Percentiles rank a stretch among this genome's conserved stretches.
These are phyloP conservation scores for Phytophthora hibernalis DNA, from an alignment of 352 stramenopile species.

Conservation along the genomic window DNA sequence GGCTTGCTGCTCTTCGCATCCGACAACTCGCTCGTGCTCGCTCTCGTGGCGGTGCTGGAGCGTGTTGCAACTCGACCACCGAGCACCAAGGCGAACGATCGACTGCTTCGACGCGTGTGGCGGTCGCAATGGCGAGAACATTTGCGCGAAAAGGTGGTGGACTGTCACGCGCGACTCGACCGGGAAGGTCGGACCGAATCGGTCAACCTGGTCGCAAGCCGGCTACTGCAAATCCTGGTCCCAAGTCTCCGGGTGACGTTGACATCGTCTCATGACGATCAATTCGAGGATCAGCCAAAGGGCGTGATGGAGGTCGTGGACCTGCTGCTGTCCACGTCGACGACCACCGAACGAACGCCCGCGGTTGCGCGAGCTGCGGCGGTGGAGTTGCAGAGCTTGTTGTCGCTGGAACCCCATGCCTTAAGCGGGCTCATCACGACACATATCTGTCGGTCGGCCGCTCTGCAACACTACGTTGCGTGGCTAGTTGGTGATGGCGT, in stretches of 20 bases:
- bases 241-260: constrained; percentile 31
- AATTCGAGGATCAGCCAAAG: constrained; percentile 12
- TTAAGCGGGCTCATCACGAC: constrained; percentile 28
- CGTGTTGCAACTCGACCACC: constrained; percentile 5
- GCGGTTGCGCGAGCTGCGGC: constrained; percentile 17
- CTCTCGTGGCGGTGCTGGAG: constrained; percentile 31
- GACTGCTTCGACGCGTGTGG: constrained; percentile 26
- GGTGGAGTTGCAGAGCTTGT: constrained; percentile 21
- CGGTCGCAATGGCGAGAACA: constrained; percentile 23
- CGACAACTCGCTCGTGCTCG: constrained; percentile 22
- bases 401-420: constrained; percentile 19
- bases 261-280: constrained; percentile 23
- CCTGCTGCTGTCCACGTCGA: constrained; percentile 33
- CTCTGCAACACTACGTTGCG: constrained; percentile 21
- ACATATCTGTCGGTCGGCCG: constrained; percentile 31
- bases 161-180: constrained; percentile 35
- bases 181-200: constrained; percentile 28
- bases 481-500: constrained; percentile 18
- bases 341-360: constrained; percentile 11
- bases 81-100: constrained; percentile 12
- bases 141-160: constrained; percentile 32
- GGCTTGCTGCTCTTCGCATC: constrained; percentile 37
- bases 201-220: constrained; percentile 33
- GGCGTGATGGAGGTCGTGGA: constrained; percentile 33
- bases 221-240: constrained; percentile 34